phyloP scores from a whole-genome alignment of 73 alveolate genomes.

The Tetrahymena elliotti region DNA sequence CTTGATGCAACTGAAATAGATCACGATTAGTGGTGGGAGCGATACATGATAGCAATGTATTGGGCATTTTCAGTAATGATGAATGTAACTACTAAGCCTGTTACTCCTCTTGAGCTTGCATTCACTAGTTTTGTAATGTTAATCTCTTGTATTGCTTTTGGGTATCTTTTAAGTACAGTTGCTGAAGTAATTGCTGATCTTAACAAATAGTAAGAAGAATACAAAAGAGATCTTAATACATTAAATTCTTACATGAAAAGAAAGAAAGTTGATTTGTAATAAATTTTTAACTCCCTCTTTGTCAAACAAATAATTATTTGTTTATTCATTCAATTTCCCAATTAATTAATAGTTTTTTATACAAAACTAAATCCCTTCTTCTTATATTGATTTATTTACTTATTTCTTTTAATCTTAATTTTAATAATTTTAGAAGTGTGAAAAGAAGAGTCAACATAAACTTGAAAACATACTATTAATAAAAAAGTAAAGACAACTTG shows the following conservation, averaged over 20 bases:
- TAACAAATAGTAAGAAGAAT: neutral
- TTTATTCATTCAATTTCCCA: neutral
- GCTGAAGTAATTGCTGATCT: neutral
- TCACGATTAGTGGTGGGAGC: neutral
- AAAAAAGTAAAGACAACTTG: neutral
- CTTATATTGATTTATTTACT: neutral
- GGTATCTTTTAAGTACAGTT: neutral
- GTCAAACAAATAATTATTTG: too few species aligned
- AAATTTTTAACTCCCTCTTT: neutral
- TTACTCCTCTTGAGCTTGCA: neutral
- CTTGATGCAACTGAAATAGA: neutral
- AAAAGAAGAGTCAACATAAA: neutral
- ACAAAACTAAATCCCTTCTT: neutral
- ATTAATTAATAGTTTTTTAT: neutral
- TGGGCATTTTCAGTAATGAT: neutral
- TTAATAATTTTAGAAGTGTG: neutral
- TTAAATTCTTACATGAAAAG: neutral
- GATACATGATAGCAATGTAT: neutral
- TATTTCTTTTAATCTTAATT: too few species aligned
- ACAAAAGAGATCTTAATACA: neutral
- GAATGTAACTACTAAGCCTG: neutral
- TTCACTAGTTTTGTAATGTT: neutral
- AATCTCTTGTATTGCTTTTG: neutral
- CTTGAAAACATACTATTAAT: neutral
- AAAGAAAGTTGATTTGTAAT: neutral